These are phyloP conservation scores for Gossypioides kirkii DNA, from an alignment of 345 rosid genomes.

Conservation along the genomic window DNA sequence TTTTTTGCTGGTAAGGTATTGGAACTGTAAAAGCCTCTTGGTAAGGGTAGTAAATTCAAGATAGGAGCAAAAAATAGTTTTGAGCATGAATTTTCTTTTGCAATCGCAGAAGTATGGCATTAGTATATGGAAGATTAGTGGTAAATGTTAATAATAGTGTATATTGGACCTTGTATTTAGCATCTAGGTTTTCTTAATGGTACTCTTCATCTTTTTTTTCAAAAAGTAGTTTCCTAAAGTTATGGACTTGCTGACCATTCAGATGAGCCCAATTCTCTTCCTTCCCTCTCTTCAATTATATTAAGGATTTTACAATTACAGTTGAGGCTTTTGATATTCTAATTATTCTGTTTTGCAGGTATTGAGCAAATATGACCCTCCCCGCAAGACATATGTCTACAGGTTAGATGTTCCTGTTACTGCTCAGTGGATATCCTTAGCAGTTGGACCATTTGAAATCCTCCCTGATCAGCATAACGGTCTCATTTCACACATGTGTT, in stretches of 20 bases:
- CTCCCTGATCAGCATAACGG: constrained; percentile 60
- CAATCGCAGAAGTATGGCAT: not conserved
- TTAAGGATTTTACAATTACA: not conserved
- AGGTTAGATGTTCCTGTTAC: constrained; percentile 75
- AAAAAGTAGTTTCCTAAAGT: not conserved
- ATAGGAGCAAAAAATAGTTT: not conserved
- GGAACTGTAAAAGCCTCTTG: not conserved
- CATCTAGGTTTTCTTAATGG: not conserved
- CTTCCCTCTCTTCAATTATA: not conserved
- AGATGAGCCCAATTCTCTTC: not conserved
- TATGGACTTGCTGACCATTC: not conserved
- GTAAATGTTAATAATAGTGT: not conserved
- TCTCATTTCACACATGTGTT: constrained; percentile 77
- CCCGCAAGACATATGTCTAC: constrained; percentile 78
- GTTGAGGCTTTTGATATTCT: not conserved
- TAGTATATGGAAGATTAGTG: not conserved
- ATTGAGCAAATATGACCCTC: constrained; percentile 83
- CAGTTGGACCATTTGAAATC: constrained; percentile 82
- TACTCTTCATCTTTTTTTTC: not conserved
- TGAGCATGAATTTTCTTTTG: not conserved
- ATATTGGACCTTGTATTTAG: not conserved
- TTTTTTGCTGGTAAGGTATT: not conserved
- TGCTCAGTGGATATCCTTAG: constrained; percentile 84
- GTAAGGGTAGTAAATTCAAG: not conserved
- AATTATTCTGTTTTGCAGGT: constrained; percentile 43